A percentile compares a stretch with the other conserved stretches of the same genome.
Conservation (phyloP, 2,329 filamentous ascomycete genomes). For the Parastagonospora avenae region DNA sequence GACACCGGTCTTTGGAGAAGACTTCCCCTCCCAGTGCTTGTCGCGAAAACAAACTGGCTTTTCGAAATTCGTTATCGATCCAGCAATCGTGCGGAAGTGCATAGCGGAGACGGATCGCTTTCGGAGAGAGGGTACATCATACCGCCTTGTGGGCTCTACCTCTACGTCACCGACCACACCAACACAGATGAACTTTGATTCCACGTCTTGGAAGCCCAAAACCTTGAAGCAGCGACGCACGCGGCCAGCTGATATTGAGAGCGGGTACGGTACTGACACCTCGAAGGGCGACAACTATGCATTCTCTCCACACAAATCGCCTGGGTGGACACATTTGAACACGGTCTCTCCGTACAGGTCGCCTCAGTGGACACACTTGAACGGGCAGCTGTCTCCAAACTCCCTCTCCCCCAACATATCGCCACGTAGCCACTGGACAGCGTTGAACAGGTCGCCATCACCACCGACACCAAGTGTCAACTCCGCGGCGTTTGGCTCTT, state of each 20-base stretch:
- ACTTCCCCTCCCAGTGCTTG: constrained; percentile 76
- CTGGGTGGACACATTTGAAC: not conserved
- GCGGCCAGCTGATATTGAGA: constrained; percentile 40
- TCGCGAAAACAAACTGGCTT: constrained; percentile 67
- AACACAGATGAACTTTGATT: constrained; percentile 16
- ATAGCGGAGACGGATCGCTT: constrained; percentile 46
- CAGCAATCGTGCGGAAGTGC: constrained; percentile 46
- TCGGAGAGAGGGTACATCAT: constrained; percentile 29
- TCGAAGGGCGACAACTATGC: constrained; percentile 44
- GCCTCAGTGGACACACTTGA: not conserved
- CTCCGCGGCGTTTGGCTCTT: constrained; percentile 17
- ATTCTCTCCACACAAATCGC: constrained; percentile 42
- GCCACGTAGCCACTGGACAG: constrained; percentile 45
- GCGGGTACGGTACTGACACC: constrained; percentile 51
- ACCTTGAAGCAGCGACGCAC: constrained; percentile 9
- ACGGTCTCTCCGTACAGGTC: constrained; percentile 43
- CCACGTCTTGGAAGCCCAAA: constrained; percentile 18
- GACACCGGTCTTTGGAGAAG: constrained; percentile 86
- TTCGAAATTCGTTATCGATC: constrained; percentile 53
- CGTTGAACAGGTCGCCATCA: constrained; percentile 44
- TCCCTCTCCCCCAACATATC: constrained; percentile 48
- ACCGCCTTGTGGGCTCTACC: constrained; percentile 6
- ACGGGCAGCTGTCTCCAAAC: not conserved
- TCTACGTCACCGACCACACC: constrained; percentile 9
- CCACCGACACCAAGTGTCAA: constrained; percentile 17